These are phyloP conservation scores for Syzygium malaccense DNA, from an alignment of 441 rosid genomes.

Conservation along the genomic window DNA sequence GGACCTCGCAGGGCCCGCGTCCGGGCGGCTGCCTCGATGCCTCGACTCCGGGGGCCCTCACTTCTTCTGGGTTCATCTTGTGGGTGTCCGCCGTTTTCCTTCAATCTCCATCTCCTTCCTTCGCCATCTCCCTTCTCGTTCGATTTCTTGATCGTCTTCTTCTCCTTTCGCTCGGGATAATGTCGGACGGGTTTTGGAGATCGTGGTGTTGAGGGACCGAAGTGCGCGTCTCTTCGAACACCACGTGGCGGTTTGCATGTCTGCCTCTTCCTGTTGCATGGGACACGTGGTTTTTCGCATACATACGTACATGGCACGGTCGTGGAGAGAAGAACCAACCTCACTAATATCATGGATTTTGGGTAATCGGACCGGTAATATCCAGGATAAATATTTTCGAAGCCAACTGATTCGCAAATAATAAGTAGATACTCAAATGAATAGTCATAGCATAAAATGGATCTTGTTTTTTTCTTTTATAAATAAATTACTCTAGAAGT, in stretches of 20 bases:
- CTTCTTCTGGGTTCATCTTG: constrained; percentile 52
- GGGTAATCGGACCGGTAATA: too few relatives aligned
- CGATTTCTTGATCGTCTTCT: not conserved
- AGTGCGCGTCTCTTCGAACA: not conserved
- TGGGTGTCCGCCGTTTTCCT: constrained; percentile 56
- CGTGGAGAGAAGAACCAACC: not conserved
- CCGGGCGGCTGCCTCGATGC: constrained; percentile 61
- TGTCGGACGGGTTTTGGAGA: not conserved
- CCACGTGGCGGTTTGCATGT: not conserved
- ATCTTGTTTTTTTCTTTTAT: too few relatives aligned
- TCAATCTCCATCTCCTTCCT: constrained; percentile 47
- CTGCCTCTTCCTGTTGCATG: not conserved
- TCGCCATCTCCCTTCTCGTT: not conserved
- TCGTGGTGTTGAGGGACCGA: rapidly evolving
- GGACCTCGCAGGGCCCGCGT: constrained; percentile 38
- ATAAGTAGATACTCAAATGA: too few relatives aligned
- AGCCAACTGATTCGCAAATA: too few relatives aligned
- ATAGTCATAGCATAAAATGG: too few relatives aligned
- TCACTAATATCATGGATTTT: not conserved
- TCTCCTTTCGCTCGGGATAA: not conserved
- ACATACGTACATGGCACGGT: not conserved
- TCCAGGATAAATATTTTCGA: too few relatives aligned
- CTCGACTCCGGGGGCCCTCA: constrained; percentile 47
- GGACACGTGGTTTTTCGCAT: not conserved
- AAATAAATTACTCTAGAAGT: too few relatives aligned